Evolutionary conservation across 2,329 filamentous ascomycete genomes (phyloP).

Genomic region (Aotearoamyces nothofagi): DNA sequence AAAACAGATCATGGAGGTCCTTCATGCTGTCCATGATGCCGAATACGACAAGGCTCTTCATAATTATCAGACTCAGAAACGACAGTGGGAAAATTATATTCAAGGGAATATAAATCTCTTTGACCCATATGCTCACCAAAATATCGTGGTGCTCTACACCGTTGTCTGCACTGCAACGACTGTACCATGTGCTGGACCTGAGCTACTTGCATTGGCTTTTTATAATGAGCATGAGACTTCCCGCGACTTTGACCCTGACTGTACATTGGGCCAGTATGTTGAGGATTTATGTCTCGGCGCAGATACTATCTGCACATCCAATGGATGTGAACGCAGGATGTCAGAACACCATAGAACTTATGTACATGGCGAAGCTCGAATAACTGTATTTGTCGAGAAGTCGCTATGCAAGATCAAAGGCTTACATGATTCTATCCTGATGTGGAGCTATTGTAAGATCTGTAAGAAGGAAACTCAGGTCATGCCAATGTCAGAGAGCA

Average conservation of each 20-base stretch:
- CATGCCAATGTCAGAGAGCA: conserved; percentile 81
- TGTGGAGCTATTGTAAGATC: conserved; percentile 95
- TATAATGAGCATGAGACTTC: conserved; percentile 74
- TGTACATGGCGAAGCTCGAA: conserved; percentile 86
- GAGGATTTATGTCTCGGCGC: conserved; percentile 74
- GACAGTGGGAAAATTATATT: conserved; percentile 92
- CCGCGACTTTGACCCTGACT: conserved; percentile 64
- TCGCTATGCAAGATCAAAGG: conserved; percentile 50
- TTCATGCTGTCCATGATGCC: conserved; percentile 89
- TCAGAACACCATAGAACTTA: conserved; percentile 90
- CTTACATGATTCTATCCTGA: conserved; percentile 64
- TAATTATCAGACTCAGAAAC: conserved; percentile 85
- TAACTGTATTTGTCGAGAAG: conserved; percentile 80
- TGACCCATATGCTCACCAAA: conserved; percentile 90
- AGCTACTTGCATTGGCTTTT: conserved; percentile 79
- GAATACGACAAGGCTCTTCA: conserved; percentile 93
- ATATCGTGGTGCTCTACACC: conserved; percentile 88
- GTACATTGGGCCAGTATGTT: conserved; percentile 86
- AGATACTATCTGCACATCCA: conserved; percentile 62
- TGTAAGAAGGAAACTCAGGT: conserved; percentile 85
- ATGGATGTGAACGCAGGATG: conserved; percentile 80
- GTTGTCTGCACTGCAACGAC: conserved; percentile 88
- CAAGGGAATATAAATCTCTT: conserved; percentile 80
- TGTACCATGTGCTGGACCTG: conserved; percentile 82
- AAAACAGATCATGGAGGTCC: conserved; percentile 77